Conservation (phyloP, 2,329 filamentous ascomycete genomes). For the Amylocarpus encephaloides region DNA sequence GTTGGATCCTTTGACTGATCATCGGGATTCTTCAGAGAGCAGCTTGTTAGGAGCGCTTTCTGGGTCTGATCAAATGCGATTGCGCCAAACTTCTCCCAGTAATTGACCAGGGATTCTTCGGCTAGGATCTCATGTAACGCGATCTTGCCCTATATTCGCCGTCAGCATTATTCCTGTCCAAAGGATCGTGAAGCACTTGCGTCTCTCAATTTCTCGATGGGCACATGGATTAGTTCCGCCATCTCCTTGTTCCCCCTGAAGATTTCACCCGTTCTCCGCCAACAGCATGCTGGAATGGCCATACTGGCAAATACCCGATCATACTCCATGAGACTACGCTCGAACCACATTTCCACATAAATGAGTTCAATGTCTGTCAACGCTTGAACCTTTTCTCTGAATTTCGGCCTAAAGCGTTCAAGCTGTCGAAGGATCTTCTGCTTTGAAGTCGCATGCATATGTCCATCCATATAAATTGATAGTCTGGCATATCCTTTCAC, state of each 20-base stretch:
- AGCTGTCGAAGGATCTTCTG: slow-evolving; percentile 89
- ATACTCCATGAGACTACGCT: slow-evolving; percentile 92
- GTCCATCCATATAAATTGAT: slow-evolving; percentile 83
- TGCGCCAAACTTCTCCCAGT: slow-evolving; percentile 98
- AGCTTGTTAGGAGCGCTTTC: slow-evolving; percentile 92
- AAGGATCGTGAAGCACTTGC: slow-evolving; percentile 48
- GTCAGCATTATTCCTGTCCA: slow-evolving; percentile 6
- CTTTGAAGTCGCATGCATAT: slow-evolving; percentile 75
- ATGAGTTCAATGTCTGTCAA: slow-evolving; percentile 92
- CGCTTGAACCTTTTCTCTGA: slow-evolving; percentile 86
- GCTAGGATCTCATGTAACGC: slow-evolving; percentile 93
- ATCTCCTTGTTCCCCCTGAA: slow-evolving; percentile 98
- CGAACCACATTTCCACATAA: slow-evolving; percentile 98
- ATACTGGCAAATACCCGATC: slow-evolving; percentile 98
- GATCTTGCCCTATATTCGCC: slow-evolving; percentile 66
- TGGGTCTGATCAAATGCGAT: slow-evolving; percentile 94
- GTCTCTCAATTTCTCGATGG: slow-evolving; percentile 84
- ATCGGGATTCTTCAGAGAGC: slow-evolving; percentile 77
- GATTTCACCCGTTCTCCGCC: slow-evolving; percentile 94
- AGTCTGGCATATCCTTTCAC: slow-evolving; percentile 90
- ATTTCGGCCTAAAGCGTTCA: slow-evolving; percentile 89
- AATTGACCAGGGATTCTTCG: slow-evolving; percentile 89
- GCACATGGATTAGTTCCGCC: slow-evolving; percentile 91
- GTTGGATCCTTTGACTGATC: slow-evolving; percentile 62
- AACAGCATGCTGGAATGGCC: slow-evolving; percentile 96